phyloP scores from a whole-genome alignment of 306 rosid species.

The Cyclanthera cordifolia region DNA sequence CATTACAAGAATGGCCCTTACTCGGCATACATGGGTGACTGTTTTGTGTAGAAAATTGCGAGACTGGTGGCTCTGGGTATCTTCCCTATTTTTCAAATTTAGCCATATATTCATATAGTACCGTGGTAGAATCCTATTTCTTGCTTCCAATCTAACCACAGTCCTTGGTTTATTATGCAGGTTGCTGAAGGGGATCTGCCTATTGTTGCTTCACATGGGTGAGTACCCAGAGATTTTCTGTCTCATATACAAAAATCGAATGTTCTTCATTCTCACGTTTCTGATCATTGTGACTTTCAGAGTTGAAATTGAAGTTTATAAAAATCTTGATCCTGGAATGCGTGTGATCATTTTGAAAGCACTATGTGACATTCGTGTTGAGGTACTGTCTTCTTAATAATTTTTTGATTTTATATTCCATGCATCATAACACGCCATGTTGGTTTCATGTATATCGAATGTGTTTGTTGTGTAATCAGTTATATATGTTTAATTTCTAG shows the following conservation, averaged over 20 bases:
- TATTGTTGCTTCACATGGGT: constrained; percentile 96
- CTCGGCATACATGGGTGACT: constrained; percentile 92
- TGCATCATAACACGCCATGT: not conserved
- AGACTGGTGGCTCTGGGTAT: constrained; percentile 99
- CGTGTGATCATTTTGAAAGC: constrained; percentile 95
- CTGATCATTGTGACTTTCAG: constrained; percentile 34
- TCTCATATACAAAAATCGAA: constrained; percentile 14
- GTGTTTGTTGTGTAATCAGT: not conserved
- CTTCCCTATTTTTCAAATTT: constrained; percentile 16
- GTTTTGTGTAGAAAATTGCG: constrained; percentile 94
- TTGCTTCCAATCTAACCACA: constrained; percentile 12
- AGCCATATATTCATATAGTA: constrained; percentile 17
- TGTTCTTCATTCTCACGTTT: constrained; percentile 24
- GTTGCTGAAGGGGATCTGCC: constrained; percentile 97
- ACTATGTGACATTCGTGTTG: constrained; percentile 96
- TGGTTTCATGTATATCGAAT: not conserved
- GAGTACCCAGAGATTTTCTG: constrained; percentile 22
- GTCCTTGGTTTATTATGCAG: constrained; percentile 31
- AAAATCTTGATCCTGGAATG: constrained; percentile 77
- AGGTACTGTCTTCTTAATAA: constrained; percentile 37
- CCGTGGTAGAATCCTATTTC: constrained; percentile 4
- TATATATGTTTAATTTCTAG: not conserved
- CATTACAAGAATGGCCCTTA: constrained; percentile 89
- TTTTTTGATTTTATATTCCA: not conserved
- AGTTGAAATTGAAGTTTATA: constrained; percentile 71